Evolutionary conservation across 495 filamentous ascomycete genomes (phyloP), one percentile per base, ranked within the genome.

Genomic region (Lasiosphaeria hispida): DNA sequence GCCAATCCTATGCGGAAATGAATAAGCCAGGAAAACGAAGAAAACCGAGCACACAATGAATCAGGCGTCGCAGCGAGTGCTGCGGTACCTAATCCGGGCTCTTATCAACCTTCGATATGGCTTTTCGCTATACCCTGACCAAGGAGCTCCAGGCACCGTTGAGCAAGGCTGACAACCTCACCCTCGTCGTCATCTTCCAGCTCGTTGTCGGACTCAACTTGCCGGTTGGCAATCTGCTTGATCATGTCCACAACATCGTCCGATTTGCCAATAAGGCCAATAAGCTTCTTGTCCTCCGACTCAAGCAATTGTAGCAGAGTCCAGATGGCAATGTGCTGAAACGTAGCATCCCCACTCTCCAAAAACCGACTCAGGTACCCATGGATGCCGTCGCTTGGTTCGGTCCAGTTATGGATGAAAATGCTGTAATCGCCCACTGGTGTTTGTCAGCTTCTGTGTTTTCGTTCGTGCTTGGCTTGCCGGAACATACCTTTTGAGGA

Each of bases 261-360:
- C 5, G 91, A 90, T 63, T 92, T 86, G 50, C 88, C 84, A 55
- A 98, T 97, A 18, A 90, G 84, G 19, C 83, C 83, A 44, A 96
- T 87, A 36, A 98, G 80, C 53, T 85, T 87, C 69, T 86, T 82
- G 63, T 98, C 92, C 67, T 94, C 92, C 0, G 94, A 96, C 72
- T 98, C 94, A 14, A 97, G 83, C 2, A 98, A 83, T 67, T 98
- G 94, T 9, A 97, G 84, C 43, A 98, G 77, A 0, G 94, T 98
- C 94, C 94, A 98, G 62, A 97, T 97, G 37, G 94, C 93, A 64
- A 98, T 98, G 71, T 98, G 94, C 69, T 98, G 94, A 79, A 98
- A 98, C 1, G 94, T 98, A 10, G 95, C 87, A 69, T 98, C 94
- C 40, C 91, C 92, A 66, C 91, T 96, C 17, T 86, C 90, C 5